Base-by-base conservation (phyloP, 768 basidiomycete genomes). In the Trametes maxima region DNA sequence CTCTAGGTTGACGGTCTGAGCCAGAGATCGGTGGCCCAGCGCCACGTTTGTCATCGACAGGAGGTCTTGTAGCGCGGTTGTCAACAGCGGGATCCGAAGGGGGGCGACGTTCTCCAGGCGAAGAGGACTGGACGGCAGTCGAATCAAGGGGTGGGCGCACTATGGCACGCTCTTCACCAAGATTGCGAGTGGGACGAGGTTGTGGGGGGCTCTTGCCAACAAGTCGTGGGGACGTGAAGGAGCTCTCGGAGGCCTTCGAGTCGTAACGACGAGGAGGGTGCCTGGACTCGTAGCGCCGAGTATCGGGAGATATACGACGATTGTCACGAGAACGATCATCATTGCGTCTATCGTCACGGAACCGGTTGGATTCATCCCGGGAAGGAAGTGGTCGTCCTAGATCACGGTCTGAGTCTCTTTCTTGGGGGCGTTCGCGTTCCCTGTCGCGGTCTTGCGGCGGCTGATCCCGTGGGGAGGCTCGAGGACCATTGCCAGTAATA, bases 241-340 rank as follows among this genome's bases (percentile, higher is more conserved):
- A 63, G 46, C 70, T 67, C 42, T 68, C 67, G 25, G 64, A 61
- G 28, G 67, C 50, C 54, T 65, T 69, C 14, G 76, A 72, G 60
- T 73, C 73, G 58, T 70, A 72, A 48, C 77, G 77, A 21, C 74
- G 69, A 52, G 71, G 70, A 43, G 74, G 71, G 61, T 79, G 77
- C n/a, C 75, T 73, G 7, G 79, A 74, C 19, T 83, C 80, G 60
- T 80, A 82, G 47, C 82, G 80, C 25, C 82, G 77, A 51, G 77
- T 75, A 50, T 82, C 81, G 51, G 78, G 76, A 24, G 78, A 79
- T 22, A 78, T 79, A 45, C 79, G 71, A 17, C 79, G 78, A 21
- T 54, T 64, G 37, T 67, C 71, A 67, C 65, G 76, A 62, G 69
- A 73, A 68, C 70, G 75, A 58, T 72, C 78, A 63, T 76, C 80